Conservation (phyloP, 768 basidiomycete genomes). For the Sarcodon sp. region DNA sequence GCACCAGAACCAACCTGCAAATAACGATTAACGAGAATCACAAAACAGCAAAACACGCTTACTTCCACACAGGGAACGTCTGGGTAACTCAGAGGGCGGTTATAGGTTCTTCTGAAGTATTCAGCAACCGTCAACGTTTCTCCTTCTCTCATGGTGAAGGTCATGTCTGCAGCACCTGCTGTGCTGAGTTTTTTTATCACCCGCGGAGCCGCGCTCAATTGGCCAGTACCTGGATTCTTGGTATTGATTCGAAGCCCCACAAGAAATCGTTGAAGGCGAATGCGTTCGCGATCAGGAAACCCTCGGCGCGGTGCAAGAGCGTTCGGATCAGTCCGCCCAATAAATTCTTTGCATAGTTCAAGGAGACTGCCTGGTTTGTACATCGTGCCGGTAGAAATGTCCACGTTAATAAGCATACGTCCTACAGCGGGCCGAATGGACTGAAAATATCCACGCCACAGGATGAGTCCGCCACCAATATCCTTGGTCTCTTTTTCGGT, state of each 20-base stretch:
- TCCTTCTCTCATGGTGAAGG: conserved; percentile 48
- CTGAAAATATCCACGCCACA: conserved; percentile 79
- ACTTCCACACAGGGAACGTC: conserved; percentile 62
- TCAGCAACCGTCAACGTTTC: conserved; percentile 41
- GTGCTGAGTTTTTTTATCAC: conserved; percentile 48
- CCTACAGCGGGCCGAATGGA: conserved; percentile 58
- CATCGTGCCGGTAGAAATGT: conserved; percentile 69
- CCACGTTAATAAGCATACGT: conserved; percentile 58
- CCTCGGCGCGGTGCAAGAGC: conserved; percentile 24
- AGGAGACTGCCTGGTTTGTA: conserved; percentile 53
- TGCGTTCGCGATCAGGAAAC: conserved; percentile 38
- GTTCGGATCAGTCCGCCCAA: conserved; percentile 22
- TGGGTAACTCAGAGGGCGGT: conserved; percentile 43
- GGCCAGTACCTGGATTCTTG: conserved; percentile 11
- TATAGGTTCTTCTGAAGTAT: conserved; percentile 44
- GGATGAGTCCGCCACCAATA: conserved; percentile 51
- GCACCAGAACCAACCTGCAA: conserved; percentile 48
- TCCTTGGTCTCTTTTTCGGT: conserved; percentile 37
- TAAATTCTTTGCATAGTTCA: conserved; percentile 41
- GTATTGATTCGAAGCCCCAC: conserved; percentile 38
- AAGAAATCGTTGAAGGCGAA: conserved; percentile 43
- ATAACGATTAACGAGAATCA: neutral
- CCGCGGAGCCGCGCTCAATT: conserved; percentile 21
- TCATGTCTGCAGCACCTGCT: conserved; percentile 37
- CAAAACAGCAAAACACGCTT: conserved; percentile 8